A percentile compares a stretch with the other conserved stretches of the same genome.
Evolutionary conservation across 2,329 filamentous ascomycete species (phyloP).

Genomic region (Berkeleyomyces rouxiae): DNA sequence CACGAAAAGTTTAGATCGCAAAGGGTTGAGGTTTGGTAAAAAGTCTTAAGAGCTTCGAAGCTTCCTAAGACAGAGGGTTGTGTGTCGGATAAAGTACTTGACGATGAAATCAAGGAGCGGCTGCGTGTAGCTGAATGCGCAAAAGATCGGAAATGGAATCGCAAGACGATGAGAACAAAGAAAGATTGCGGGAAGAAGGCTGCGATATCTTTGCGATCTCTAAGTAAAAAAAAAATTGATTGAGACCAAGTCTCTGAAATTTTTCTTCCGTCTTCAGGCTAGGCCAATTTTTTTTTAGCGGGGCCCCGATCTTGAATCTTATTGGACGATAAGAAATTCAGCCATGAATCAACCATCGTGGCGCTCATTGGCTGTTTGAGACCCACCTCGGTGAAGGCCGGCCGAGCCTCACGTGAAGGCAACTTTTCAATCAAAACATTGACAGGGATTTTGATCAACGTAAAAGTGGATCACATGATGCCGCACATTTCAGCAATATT

Average conservation of each 20-base stretch:
- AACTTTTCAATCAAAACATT: neutral
- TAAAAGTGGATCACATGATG: conserved; percentile 8
- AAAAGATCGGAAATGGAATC: conserved; percentile 4
- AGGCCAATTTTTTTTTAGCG: conserved; percentile 15
- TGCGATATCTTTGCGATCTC: conserved; percentile 13
- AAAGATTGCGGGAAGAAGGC: conserved; percentile 9
- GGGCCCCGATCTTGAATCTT: conserved; percentile 12
- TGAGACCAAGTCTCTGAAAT: conserved; percentile 14
- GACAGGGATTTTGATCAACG: neutral
- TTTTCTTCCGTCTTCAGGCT: conserved; percentile 15
- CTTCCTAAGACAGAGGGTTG: conserved; percentile 8
- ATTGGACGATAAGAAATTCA: conserved; percentile 14
- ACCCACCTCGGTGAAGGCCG: conserved; percentile 11
- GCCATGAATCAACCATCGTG: conserved; percentile 7
- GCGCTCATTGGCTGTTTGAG: conserved; percentile 4
- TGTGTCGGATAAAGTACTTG: conserved; percentile 6
- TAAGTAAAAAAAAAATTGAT: conserved; percentile 13
- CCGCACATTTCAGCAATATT: conserved; percentile 6
- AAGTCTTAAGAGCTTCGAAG: conserved; percentile 14
- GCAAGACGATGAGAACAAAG: conserved; percentile 7
- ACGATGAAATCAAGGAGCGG: neutral
- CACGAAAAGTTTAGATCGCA: conserved; percentile 17
- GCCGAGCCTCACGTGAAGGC: conserved; percentile 9
- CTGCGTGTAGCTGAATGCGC: conserved; percentile 1
- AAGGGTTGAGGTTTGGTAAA: conserved; percentile 15